phyloP scores from a whole-genome alignment of 371 early-diverging fungal genomes.

The Rhizopus sp. region DNA sequence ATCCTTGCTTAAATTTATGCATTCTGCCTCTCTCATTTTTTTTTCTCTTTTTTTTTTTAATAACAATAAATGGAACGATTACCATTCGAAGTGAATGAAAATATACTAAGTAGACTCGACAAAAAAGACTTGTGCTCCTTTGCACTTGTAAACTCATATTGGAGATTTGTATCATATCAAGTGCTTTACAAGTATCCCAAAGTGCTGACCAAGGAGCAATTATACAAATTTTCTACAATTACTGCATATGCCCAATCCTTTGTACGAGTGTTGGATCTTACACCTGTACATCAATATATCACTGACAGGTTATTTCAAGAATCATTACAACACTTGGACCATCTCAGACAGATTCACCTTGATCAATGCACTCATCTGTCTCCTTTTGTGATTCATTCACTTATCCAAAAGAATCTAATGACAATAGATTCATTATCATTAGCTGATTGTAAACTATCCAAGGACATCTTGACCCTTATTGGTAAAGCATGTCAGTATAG shows the following conservation, averaged over 20 bases:
- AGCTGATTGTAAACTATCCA: conserved; percentile 25
- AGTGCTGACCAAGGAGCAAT: conserved; percentile 11
- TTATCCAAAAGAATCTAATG: conserved; percentile 14
- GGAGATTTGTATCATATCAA: conserved; percentile 10
- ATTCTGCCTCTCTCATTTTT: background rate
- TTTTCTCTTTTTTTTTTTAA: background rate
- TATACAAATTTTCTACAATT: conserved; percentile 13
- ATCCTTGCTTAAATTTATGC: too few species aligned
- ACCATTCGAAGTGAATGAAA: conserved; percentile 23
- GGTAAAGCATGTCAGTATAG: conserved; percentile 17
- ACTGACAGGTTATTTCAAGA: conserved; percentile 4
- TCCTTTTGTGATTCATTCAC: conserved; percentile 11
- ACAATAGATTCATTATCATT: conserved; percentile 17
- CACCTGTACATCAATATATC: conserved; percentile 13
- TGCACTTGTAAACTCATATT: conserved; percentile 13
- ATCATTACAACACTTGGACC: background rate
- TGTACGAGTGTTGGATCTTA: conserved; percentile 22
- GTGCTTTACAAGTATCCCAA: conserved; percentile 19
- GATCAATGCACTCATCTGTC: conserved; percentile 22
- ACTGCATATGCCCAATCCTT: conserved; percentile 3
- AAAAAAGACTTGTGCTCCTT: conserved; percentile 19
- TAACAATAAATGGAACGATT: conserved; percentile 18
- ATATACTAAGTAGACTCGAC: conserved; percentile 12
- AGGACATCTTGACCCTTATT: conserved; percentile 23
- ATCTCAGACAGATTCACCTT: conserved; percentile 16